Evolutionary conservation across 257 asterid genomes (phyloP).

Genomic region (Verbena officinalis): DNA sequence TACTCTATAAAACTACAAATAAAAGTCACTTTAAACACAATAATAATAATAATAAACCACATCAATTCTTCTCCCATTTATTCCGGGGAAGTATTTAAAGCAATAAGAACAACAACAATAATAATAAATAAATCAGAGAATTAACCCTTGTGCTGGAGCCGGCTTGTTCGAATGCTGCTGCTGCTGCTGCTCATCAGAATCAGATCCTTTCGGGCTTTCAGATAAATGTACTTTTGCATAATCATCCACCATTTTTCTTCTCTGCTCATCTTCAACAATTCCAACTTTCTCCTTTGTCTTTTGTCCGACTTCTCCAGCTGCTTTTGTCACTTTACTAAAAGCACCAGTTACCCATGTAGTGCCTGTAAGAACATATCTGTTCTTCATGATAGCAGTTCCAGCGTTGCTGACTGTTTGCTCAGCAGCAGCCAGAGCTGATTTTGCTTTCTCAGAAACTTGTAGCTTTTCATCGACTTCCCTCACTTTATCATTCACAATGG

Average conservation of each 20-base stretch:
- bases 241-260: slow-evolving; percentile 85
- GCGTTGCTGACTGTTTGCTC: slow-evolving; percentile 85
- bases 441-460: slow-evolving; percentile 89
- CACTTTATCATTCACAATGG: slow-evolving; percentile 80
- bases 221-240: slow-evolving; percentile 79
- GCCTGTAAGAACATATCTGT: slow-evolving; percentile 78
- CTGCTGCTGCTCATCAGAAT: slow-evolving; percentile 47
- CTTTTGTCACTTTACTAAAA: slow-evolving; percentile 71
- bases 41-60: slow-evolving; percentile 16
- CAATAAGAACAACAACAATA: no score
- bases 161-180: slow-evolving; percentile 67
- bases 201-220: slow-evolving; percentile 73
- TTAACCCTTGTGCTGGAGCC: slow-evolving; percentile 59
- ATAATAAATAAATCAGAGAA: slow-evolving; percentile 45
- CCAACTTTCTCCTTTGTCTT: slow-evolving; percentile 83
- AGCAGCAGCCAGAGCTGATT: slow-evolving; percentile 76
- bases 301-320: slow-evolving; percentile 92
- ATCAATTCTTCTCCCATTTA: no score
- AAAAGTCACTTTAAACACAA: slow-evolving; percentile 32
- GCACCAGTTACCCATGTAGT: slow-evolving; percentile 91
- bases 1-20: slow-evolving; percentile 28
- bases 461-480: slow-evolving; percentile 86
- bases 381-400: slow-evolving; percentile 88
- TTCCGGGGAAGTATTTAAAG: no score
- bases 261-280: slow-evolving; percentile 74